These are phyloP conservation scores for Plectranthus barbatus DNA, from an alignment of 257 asterid species.

Conservation along the genomic window DNA sequence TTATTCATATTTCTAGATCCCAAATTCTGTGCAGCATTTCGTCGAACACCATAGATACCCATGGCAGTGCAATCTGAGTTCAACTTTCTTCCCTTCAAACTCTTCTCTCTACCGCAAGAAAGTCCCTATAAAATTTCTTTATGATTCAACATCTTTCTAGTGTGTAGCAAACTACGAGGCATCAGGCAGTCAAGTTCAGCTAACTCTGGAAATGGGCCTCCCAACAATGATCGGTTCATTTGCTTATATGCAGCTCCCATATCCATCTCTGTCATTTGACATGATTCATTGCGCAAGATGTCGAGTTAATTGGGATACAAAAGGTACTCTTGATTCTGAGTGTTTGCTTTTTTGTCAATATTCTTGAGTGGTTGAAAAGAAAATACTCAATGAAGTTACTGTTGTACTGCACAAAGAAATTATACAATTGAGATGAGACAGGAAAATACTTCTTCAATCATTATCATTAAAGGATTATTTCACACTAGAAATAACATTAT, in stretches of 20 bases:
- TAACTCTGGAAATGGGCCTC: slow-evolving; percentile 95
- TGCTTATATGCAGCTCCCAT: too few relatives aligned
- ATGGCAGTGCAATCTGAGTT: too few relatives aligned
- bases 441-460: background rate
- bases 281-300: slow-evolving; percentile 97
- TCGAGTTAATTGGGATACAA: slow-evolving; percentile 84
- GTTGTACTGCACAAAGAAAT: background rate
- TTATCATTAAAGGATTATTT: too few relatives aligned
- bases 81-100: too few relatives aligned
- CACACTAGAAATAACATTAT: too few relatives aligned
- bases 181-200: slow-evolving; percentile 98
- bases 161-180: slow-evolving; percentile 91
- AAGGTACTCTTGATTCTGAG: slow-evolving; percentile 40
- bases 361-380: background rate
- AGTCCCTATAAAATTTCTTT: too few relatives aligned
- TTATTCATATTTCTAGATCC: too few relatives aligned
- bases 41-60: too few relatives aligned
- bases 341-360: background rate
- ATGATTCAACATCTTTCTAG: too few relatives aligned
- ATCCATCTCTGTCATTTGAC: slow-evolving; percentile 92
- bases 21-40: too few relatives aligned
- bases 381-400: background rate
- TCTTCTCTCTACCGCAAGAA: too few relatives aligned
- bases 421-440: background rate
- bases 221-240: too few relatives aligned